Evolutionary conservation across 2,329 filamentous ascomycete genomes (phyloP).

Genomic region (Leptoxyphium fumago): DNA sequence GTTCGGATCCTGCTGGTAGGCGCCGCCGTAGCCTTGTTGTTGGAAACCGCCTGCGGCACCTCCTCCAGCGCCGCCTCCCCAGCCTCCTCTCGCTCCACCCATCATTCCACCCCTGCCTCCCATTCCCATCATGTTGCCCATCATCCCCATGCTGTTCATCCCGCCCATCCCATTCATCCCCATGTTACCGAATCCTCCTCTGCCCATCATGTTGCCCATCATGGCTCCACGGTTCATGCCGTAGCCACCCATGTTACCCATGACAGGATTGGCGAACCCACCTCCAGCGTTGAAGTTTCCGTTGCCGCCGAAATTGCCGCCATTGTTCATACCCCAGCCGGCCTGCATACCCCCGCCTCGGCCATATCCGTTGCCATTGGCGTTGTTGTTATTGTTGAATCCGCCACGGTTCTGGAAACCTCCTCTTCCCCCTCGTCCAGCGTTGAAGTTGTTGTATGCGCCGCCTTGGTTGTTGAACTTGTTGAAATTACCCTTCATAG

Average conservation of each 20-base stretch:
- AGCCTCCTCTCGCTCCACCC: not conserved
- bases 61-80: not conserved
- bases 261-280: slow-evolving; percentile 1
- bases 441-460: slow-evolving; percentile 24
- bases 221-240: slow-evolving; percentile 24
- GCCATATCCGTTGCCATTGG: slow-evolving; percentile 1
- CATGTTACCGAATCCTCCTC: slow-evolving; percentile 10
- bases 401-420: slow-evolving; percentile 15
- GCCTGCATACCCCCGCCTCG: slow-evolving; percentile 7
- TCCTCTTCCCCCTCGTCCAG: slow-evolving; percentile 14
- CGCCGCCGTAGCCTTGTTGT: slow-evolving; percentile 38
- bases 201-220: slow-evolving; percentile 30
- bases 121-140: slow-evolving; percentile 34
- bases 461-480: slow-evolving; percentile 24
- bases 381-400: slow-evolving; percentile 3
- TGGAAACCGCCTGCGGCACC: not conserved
- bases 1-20: slow-evolving; percentile 25
- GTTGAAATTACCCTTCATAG: slow-evolving; percentile 37
- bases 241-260: slow-evolving; percentile 18
- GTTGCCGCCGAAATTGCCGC: slow-evolving; percentile 7
- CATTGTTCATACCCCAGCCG: slow-evolving; percentile 12
- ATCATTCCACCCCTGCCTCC: slow-evolving; percentile 29
- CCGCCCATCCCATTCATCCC: slow-evolving; percentile 4
- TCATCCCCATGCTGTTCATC: slow-evolving; percentile 21
- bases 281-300: not conserved